Evolutionary conservation across 2,329 filamentous ascomycete species (phyloP).

Genomic region (Penicillium italicum): DNA sequence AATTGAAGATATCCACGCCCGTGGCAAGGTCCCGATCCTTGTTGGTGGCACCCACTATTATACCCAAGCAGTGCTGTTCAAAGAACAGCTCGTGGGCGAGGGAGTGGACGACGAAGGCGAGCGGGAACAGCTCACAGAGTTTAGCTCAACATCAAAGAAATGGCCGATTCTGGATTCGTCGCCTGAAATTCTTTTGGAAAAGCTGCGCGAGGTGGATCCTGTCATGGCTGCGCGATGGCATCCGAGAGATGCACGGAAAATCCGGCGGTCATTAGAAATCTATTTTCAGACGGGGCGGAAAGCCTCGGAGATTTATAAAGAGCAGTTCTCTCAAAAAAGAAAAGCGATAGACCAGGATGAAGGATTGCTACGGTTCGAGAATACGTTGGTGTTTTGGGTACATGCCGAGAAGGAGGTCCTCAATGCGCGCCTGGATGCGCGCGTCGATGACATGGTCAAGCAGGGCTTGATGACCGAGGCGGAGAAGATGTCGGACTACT

Average conservation of each 20-base stretch:
- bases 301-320: constrained; percentile 81
- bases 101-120: constrained; percentile 26
- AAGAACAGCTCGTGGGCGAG: constrained; percentile 59
- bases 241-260: constrained; percentile 86
- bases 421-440: constrained; percentile 65
- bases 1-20: constrained; percentile 71
- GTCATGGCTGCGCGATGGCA: constrained; percentile 90
- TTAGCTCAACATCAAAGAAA: constrained; percentile 35
- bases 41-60: constrained; percentile 98
- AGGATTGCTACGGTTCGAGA: constrained; percentile 47
- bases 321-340: constrained; percentile 55
- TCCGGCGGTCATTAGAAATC: constrained; percentile 83
- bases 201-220: constrained; percentile 77
- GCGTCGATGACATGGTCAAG: constrained; percentile 81
- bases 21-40: constrained; percentile 80
- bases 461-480: constrained; percentile 63
- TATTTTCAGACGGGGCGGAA: constrained; percentile 75
- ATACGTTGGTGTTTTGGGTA: constrained; percentile 78
- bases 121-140: constrained; percentile 21
- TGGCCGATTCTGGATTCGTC: constrained; percentile 70
- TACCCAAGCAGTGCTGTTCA: constrained; percentile 80
- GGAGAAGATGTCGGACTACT: constrained; percentile 49
- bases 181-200: constrained; percentile 67
- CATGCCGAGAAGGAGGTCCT: constrained; percentile 69
- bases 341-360: constrained; percentile 23